These are phyloP conservation scores for Abelmoschus esculentus DNA, from an alignment of 345 rosid species.

Conservation along the genomic window DNA sequence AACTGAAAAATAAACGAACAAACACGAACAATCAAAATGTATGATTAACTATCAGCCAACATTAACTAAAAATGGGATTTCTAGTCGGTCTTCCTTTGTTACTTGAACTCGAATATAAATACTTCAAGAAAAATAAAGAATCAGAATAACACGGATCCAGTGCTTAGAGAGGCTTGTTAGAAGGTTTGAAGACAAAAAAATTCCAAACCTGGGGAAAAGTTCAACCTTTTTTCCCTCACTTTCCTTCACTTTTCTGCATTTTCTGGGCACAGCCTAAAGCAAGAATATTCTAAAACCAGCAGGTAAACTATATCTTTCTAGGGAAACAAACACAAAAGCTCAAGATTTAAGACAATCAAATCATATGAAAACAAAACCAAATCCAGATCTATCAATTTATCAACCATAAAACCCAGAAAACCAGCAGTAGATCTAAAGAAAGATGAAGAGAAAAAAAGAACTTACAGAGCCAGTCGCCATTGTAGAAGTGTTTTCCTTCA, in stretches of 20 bases:
- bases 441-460: slow-evolving; percentile 10
- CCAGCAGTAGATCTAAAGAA: slow-evolving; percentile 26
- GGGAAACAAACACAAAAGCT: slow-evolving; percentile 7
- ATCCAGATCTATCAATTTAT: slow-evolving; percentile 24
- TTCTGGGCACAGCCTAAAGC: no score
- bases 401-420: slow-evolving; percentile 1
- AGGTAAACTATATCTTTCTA: no score
- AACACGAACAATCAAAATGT: background rate
- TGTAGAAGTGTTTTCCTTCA: slow-evolving; percentile 66
- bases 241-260: no score
- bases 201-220: no score
- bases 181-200: no score
- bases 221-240: no score
- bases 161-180: no score
- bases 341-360: background rate
- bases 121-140: no score
- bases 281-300: no score
- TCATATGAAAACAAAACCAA: slow-evolving; percentile 2
- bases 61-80: background rate
- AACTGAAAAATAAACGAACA: slow-evolving; percentile 25
- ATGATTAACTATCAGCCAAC: background rate
- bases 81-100: no score
- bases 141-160: no score
- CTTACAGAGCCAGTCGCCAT: slow-evolving; percentile 95
- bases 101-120: background rate